Evolutionary conservation across 805 yeast genomes (phyloP), one percentile per base, ranked within the genome.

Genomic region (Hemisphaericaspora nanyangensis): DNA sequence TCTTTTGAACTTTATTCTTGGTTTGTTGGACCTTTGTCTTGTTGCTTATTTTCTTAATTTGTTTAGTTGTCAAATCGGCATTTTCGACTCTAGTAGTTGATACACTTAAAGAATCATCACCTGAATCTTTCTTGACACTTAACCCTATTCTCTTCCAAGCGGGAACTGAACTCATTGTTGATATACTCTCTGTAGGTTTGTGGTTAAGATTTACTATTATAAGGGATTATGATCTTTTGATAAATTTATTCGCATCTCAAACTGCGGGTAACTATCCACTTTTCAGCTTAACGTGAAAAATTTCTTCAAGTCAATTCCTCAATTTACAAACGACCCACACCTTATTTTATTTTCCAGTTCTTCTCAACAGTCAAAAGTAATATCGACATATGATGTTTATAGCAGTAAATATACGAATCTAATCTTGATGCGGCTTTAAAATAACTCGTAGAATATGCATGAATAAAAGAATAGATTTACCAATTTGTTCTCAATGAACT

Each of bases 91-190:
- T 37, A 58, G 75, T 76, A 5, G 73, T 56, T 0, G 73, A 52
- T 2, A 66, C 50, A 2, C 69, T 64, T 31, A 72, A 55, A 1
- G 76, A 79, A 47, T 76, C 82, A 12, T 60, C 56, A 3, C 61
- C 65, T 3, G 67, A 46, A 6, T 67, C 66, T 31, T 72, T 65
- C 47, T 79, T 72, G 39, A 82, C 79, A 50, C 78, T 68, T 30
- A 86, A 71, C 20, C 95, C 95, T 6, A 82, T 68, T 50, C 79
- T 71, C 57, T 85, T 85, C 95, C 95, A 85, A 1, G 95, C 95
- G 28, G 95, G 95, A 28, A 54, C 43, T n/a, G 41, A 39, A 16
- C 37, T 35, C 40, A 40, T 43, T 7, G 5, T 12, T 16, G 16
- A 19, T 15, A 11, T 38, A 17, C 4, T n/a, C n/a, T n/a, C n/a